Conservation (phyloP, 768 basidiomycete genomes). For the Lentinula raphanica region DNA sequence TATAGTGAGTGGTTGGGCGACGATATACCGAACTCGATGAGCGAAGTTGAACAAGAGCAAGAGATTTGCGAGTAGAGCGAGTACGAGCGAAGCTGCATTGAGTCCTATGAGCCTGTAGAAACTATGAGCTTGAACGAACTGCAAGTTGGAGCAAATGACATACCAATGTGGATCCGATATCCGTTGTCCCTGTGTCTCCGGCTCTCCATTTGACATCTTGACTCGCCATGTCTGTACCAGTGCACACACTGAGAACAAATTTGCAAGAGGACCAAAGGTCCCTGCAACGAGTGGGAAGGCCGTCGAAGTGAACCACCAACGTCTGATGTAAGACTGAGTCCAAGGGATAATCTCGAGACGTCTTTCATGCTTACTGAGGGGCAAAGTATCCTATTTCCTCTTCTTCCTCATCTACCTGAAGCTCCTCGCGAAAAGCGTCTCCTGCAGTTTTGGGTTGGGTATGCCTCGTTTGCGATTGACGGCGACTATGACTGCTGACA, state of each 20-base stretch:
- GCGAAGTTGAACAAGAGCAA: conserved; percentile 35
- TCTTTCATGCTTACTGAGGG: not conserved
- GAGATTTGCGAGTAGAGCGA: conserved; percentile 29
- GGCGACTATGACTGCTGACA: conserved; percentile 21
- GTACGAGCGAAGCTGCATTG: conserved; percentile 26
- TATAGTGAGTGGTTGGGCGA: conserved; percentile 34
- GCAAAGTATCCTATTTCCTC: conserved; percentile 16
- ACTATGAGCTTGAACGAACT: not conserved
- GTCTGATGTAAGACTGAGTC: conserved; percentile 14
- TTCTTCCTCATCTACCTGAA: conserved; percentile 13
- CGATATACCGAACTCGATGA: conserved; percentile 25
- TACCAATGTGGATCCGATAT: conserved; percentile 32
- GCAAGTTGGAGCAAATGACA: conserved; percentile 2
- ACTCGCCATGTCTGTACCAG: conserved; percentile 32
- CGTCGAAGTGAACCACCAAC: conserved; percentile 38
- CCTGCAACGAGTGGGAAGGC: conserved; percentile 37
- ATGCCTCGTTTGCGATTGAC: not conserved
- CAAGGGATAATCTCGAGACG: not conserved
- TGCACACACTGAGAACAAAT: conserved; percentile 33
- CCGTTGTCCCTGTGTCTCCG: conserved; percentile 9
- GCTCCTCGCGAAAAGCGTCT: not conserved
- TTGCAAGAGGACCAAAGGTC: conserved; percentile 36
- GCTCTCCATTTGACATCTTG: not conserved
- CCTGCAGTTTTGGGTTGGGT: conserved; percentile 31
- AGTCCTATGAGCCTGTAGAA: conserved; percentile 25